Evolutionary conservation across 177 flowering plant species (phyloP).

Genomic region (Vitis hybrid): DNA sequence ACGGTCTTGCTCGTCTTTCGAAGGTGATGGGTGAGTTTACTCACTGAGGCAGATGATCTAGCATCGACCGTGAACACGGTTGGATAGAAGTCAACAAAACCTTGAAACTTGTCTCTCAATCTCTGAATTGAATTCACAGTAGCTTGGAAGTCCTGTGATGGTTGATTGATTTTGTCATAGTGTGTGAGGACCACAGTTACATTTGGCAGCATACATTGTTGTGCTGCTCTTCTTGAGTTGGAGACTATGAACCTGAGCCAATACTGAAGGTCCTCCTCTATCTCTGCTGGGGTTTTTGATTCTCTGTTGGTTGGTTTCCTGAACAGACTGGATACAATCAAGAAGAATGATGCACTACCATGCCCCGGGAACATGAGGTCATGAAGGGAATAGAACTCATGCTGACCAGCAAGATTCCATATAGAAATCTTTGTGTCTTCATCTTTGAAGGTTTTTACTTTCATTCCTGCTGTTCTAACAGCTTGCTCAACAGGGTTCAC

Average conservation of each 20-base stretch:
- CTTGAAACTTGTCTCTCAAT: constrained; percentile 68
- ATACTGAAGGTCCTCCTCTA: constrained; percentile 79
- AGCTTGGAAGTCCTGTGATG: constrained; percentile 52
- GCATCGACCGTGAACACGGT: constrained; percentile 90
- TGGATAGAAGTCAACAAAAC: constrained; percentile 76
- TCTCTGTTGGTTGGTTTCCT: constrained; percentile 75
- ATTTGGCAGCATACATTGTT: constrained; percentile 77
- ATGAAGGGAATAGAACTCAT: constrained; percentile 74
- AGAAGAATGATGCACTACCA: constrained; percentile 81
- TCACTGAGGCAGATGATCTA: constrained; percentile 84
- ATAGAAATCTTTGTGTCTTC: constrained; percentile 80
- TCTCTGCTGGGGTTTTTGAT: constrained; percentile 62
- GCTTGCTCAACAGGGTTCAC: constrained; percentile 88
- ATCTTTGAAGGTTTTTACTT: constrained; percentile 73
- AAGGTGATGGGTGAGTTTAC: constrained; percentile 70
- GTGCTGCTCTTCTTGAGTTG: constrained; percentile 70
- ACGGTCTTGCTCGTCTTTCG: constrained; percentile 70
- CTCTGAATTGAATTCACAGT: constrained; percentile 50
- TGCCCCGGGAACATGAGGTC: constrained; percentile 97
- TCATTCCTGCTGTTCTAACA: constrained; percentile 70
- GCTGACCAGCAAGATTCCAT: constrained; percentile 93
- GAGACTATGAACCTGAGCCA: constrained; percentile 95
- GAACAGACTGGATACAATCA: constrained; percentile 69
- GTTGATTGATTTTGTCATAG: constrained; percentile 63
- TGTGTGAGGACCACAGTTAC: constrained; percentile 88